A percentile compares a stretch with the other conserved stretches of the same genome.
phyloP scores from a whole-genome alignment of 371 early-diverging fungal genomes.

The Apophysomyces ossiformis region DNA sequence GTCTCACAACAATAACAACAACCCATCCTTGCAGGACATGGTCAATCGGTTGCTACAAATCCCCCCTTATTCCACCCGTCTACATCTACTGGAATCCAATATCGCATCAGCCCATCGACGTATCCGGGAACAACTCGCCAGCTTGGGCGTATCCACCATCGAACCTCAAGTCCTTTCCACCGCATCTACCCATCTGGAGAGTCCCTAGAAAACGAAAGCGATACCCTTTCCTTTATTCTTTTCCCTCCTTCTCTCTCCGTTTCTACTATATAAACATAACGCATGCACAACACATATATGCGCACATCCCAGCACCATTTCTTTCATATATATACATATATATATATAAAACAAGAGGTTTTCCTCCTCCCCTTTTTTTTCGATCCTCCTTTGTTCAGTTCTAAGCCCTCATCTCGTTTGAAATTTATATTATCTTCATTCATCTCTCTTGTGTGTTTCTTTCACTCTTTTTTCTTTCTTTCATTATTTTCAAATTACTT shows the following conservation, averaged over 20 bases:
- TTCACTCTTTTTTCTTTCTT: too few relatives aligned
- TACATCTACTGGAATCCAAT: constrained; percentile 31
- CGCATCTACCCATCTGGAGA: background rate
- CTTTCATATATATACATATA: too few relatives aligned
- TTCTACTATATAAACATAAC: background rate
- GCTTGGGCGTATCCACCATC: constrained; percentile 17
- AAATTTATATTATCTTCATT: too few relatives aligned
- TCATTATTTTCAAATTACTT: too few relatives aligned
- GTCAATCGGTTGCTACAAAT: constrained; percentile 36
- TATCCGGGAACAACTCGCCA: constrained; percentile 37
- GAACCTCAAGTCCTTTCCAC: background rate
- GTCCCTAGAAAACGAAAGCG: background rate
- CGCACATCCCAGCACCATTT: background rate
- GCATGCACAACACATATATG: background rate
- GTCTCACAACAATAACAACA: background rate
- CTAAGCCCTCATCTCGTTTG: too few relatives aligned
- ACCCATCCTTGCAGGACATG: constrained; percentile 20
- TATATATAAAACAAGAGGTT: too few relatives aligned
- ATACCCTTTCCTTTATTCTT: background rate
- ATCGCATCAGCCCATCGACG: constrained; percentile 42
- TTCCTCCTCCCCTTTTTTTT: too few relatives aligned
- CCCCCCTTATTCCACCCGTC: constrained; percentile 39
- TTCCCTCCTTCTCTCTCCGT: constrained; percentile 4
- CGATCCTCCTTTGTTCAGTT: too few relatives aligned
- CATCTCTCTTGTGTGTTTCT: too few relatives aligned